These are phyloP conservation scores for Epipyxis sp. DNA, from an alignment of 108 stramenopile species.

Conservation along the genomic window DNA sequence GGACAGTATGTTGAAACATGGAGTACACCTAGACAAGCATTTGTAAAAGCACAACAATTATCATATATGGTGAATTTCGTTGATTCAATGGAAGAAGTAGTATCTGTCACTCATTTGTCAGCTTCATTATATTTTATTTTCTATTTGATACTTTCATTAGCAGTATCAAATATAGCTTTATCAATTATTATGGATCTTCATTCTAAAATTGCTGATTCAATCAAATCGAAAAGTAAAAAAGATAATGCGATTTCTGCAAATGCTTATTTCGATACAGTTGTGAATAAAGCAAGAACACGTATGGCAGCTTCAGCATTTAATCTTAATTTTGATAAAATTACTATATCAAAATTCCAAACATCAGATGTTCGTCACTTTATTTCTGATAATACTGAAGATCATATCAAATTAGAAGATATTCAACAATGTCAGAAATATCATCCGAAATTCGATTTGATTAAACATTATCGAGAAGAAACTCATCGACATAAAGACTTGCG, in stretches of 20 bases:
- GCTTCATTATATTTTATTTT: background rate
- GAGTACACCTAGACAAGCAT: background rate
- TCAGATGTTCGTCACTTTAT: slow-evolving; percentile 10
- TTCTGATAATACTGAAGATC: background rate
- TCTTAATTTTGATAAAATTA: background rate
- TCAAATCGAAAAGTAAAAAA: background rate
- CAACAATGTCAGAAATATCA: background rate
- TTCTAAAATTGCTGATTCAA: background rate
- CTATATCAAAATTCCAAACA: slow-evolving; percentile 4
- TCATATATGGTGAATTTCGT: slow-evolving; percentile 7
- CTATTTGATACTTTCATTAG: slow-evolving; percentile 17
- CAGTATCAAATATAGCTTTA: slow-evolving; percentile 19
- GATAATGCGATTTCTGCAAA: too few species aligned
- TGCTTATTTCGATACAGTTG: background rate
- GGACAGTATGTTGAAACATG: background rate
- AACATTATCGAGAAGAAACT: background rate
- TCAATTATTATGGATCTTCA: slow-evolving; percentile 30
- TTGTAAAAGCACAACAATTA: slow-evolving; percentile 15
- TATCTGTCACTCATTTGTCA: background rate
- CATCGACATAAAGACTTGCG: background rate
- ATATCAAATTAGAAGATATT: slow-evolving; percentile 6
- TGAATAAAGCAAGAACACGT: background rate
- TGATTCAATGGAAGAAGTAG: slow-evolving; percentile 12
- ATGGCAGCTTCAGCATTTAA: background rate
- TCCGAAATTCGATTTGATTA: background rate